Percentiles rank a stretch among this genome's conserved stretches.
phyloP scores from a whole-genome alignment of 1,284 basidiomycete species.

The Exsudoporus floridanus region DNA sequence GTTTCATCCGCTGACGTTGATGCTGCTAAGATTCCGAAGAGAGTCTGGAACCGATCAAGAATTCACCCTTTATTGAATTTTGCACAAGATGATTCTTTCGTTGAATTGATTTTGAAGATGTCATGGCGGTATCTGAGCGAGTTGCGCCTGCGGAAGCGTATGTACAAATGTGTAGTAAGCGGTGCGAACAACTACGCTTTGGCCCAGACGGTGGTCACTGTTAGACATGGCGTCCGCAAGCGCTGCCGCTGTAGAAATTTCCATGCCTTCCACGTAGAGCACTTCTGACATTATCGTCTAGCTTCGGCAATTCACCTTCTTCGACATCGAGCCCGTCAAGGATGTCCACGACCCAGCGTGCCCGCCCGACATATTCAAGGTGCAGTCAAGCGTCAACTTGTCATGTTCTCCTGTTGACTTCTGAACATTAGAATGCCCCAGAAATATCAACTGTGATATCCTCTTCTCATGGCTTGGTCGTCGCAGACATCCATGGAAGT shows the following conservation, averaged over 20 bases:
- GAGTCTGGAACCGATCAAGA: neutral
- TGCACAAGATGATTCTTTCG: neutral
- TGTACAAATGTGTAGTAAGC: neutral
- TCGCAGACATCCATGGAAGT: conserved; percentile 82
- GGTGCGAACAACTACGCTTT: no score
- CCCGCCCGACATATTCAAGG: conserved; percentile 77
- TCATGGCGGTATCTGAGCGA: neutral
- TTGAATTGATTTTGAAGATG: neutral
- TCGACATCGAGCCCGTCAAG: conserved; percentile 71
- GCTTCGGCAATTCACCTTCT: conserved; percentile 88
- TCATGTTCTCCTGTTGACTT: conserved; percentile 2
- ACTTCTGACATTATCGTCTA: conserved; percentile 32
- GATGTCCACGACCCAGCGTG: conserved; percentile 76
- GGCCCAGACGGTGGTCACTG: neutral
- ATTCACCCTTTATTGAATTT: neutral
- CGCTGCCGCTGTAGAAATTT: conserved; percentile 16
- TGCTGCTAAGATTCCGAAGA: neutral
- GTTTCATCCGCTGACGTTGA: neutral
- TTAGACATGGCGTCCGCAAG: conserved; percentile 12
- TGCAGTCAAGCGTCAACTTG: conserved; percentile 28
- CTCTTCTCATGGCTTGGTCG: conserved; percentile 62
- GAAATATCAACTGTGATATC: conserved; percentile 71
- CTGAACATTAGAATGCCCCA: conserved; percentile 48
- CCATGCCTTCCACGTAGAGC: neutral
- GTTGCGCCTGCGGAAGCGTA: neutral